Conservation (phyloP, 2,329 filamentous ascomycete species). For the Verticillium isaacii region DNA sequence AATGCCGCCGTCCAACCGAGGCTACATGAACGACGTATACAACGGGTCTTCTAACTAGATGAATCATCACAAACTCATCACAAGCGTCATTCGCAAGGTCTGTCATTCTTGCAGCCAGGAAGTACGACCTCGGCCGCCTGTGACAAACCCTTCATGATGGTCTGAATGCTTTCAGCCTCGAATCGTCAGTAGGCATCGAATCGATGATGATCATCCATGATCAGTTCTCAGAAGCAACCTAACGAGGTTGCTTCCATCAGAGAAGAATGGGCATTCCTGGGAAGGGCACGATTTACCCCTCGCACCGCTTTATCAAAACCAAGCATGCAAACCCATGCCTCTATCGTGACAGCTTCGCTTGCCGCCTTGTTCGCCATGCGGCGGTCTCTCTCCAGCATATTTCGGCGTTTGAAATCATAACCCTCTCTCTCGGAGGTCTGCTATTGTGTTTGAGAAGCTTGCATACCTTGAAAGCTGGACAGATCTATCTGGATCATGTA, state of each 20-base stretch:
- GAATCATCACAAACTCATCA: background rate
- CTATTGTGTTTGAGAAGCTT: background rate
- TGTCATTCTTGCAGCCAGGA: background rate
- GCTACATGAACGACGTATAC: constrained; percentile 13
- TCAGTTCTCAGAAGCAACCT: no score
- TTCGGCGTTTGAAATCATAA: constrained; percentile 6
- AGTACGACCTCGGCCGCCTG: no score
- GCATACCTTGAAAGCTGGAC: constrained; percentile 7
- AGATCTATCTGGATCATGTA: constrained; percentile 3
- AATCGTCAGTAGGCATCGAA: no score
- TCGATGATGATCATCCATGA: no score
- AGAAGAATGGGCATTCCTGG: background rate
- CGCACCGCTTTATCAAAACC: no score
- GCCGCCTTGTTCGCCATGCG: background rate
- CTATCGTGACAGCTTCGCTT: background rate
- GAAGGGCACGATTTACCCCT: no score
- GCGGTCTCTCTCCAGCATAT: constrained; percentile 7
- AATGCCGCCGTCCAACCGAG: constrained; percentile 36
- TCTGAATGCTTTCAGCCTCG: no score
- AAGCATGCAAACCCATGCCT: no score
- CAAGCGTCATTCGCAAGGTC: background rate
- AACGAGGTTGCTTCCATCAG: no score
- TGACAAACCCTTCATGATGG: no score
- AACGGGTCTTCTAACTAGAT: constrained; percentile 5
- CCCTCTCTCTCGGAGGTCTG: constrained; percentile 1